A percentile compares a stretch with the other conserved stretches of the same genome.
phyloP scores from a whole-genome alignment of 768 basidiomycete genomes.

The Hygrophorus pudorinus region DNA sequence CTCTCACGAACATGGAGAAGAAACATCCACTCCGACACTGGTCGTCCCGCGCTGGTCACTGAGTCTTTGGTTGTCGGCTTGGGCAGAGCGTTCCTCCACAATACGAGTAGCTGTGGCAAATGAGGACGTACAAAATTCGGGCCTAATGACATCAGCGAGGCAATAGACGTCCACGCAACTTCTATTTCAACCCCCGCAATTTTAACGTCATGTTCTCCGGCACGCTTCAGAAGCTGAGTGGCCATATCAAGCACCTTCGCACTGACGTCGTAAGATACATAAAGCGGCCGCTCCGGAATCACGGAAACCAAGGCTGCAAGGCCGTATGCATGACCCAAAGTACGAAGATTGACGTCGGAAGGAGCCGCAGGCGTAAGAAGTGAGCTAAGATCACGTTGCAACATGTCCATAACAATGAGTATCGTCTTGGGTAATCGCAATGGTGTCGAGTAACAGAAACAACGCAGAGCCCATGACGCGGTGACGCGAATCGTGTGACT shows the following conservation, averaged over 20 bases:
- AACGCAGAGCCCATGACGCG: constrained; percentile 79
- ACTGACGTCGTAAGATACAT: constrained; percentile 89
- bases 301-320: constrained; percentile 80
- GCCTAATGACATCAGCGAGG: constrained; percentile 84
- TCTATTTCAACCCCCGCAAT: constrained; percentile 80
- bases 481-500: constrained; percentile 80
- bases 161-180: constrained; percentile 89
- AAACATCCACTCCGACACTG: constrained; percentile 80
- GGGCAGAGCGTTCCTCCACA: constrained; percentile 96
- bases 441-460: constrained; percentile 87
- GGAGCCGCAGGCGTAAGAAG: constrained; percentile 64
- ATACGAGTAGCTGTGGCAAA: constrained; percentile 84
- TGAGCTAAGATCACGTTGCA: constrained; percentile 73
- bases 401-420: constrained; percentile 63
- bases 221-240: constrained; percentile 79
- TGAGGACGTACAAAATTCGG: constrained; percentile 91
- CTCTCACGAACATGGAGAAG: constrained; percentile 85
- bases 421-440: constrained; percentile 75
- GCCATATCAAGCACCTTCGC: constrained; percentile 89
- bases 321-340: constrained; percentile 85
- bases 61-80: constrained; percentile 90
- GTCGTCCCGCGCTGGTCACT: constrained; percentile 44
- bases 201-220: constrained; percentile 83
- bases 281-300: constrained; percentile 80
- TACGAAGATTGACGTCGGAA: constrained; percentile 57